Percentiles rank a stretch among this genome's conserved stretches.
phyloP scores from a whole-genome alignment of 2,329 filamentous ascomycete genomes.

The Epichloe sp. region DNA sequence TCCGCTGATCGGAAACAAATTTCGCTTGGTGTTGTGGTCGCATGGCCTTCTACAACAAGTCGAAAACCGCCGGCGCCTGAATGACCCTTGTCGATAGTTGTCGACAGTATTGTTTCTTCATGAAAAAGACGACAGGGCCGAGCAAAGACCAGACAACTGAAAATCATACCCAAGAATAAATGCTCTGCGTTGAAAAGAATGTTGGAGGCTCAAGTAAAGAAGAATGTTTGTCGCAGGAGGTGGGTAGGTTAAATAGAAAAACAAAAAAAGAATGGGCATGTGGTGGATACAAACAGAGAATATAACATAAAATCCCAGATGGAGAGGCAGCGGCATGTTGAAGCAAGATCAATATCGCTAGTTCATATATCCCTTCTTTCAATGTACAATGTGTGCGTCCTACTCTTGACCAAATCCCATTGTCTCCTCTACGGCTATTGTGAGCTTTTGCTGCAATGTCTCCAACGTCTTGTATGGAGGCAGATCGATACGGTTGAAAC shows the following conservation, averaged over 20 bases:
- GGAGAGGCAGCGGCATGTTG: not conserved
- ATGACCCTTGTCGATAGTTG: not conserved
- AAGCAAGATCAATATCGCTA: constrained; percentile 2
- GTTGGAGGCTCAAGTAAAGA: not conserved
- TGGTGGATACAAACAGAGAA: not conserved
- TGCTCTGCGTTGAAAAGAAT: not conserved
- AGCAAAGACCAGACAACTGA: not conserved
- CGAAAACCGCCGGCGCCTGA: not conserved
- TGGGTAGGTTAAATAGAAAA: not conserved
- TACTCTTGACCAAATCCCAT: constrained; percentile 98
- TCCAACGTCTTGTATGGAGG: constrained; percentile 88
- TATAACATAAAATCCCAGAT: not conserved
- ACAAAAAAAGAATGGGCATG: not conserved
- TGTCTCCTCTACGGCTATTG: constrained; percentile 95
- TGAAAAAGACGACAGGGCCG: not conserved
- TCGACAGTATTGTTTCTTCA: not conserved
- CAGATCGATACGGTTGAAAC: constrained; percentile 94
- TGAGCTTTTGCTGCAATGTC: constrained; percentile 74
- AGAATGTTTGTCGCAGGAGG: not conserved
- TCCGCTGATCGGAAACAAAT: not conserved
- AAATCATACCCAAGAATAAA: not conserved
- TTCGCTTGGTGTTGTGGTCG: not conserved
- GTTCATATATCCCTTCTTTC: not conserved
- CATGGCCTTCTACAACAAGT: not conserved
- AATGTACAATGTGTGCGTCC: constrained; percentile 4